phyloP scores from a whole-genome alignment of 768 basidiomycete genomes.

The Lactarius hatsudake region DNA sequence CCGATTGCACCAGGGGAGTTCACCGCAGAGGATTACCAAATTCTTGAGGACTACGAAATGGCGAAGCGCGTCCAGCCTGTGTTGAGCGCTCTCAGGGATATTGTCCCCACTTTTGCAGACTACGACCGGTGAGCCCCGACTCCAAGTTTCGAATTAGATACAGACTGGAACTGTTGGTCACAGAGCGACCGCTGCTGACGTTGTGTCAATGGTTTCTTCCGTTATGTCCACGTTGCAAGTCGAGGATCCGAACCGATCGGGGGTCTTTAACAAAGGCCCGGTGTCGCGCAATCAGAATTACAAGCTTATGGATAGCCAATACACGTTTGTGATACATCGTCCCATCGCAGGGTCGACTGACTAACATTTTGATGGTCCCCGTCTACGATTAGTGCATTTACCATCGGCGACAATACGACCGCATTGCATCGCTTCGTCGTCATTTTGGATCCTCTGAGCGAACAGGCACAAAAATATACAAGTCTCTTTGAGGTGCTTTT shows the following conservation, averaged over 20 bases:
- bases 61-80: constrained; percentile 68
- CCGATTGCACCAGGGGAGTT: constrained; percentile 64
- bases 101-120: constrained; percentile 37
- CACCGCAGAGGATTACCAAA: constrained; percentile 63
- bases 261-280: constrained; percentile 65
- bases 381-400: constrained; percentile 51
- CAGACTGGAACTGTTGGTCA: neutral
- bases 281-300: constrained; percentile 62
- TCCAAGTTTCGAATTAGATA: neutral
- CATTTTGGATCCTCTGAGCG: constrained; percentile 82
- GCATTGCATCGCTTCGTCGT: constrained; percentile 70
- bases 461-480: constrained; percentile 83
- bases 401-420: constrained; percentile 61
- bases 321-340: constrained; percentile 52
- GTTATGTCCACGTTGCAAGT: constrained; percentile 67
- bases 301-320: constrained; percentile 51
- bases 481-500: constrained; percentile 64
- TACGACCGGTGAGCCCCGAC: constrained; percentile 9
- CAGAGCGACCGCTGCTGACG: constrained; percentile 55
- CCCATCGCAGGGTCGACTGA: constrained; percentile 2
- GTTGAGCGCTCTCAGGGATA: constrained; percentile 56
- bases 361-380: constrained; percentile 13
- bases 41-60: constrained; percentile 72
- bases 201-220: constrained; percentile 66
- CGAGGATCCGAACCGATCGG: constrained; percentile 69